phyloP scores from a whole-genome alignment of 192 early-diverging fungal genomes.

The Dissophora ornata region DNA sequence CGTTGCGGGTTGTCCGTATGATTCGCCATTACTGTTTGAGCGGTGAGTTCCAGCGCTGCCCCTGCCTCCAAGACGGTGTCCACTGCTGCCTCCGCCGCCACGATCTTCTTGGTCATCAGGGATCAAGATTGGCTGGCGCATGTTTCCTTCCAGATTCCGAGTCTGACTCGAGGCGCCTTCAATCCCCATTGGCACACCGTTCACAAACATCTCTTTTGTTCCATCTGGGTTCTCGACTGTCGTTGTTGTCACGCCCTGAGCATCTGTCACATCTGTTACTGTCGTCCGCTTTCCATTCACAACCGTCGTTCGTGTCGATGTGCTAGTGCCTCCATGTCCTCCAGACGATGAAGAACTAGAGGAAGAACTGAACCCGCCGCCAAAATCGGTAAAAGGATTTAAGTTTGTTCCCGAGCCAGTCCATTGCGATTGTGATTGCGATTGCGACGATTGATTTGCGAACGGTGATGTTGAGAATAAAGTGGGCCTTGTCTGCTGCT shows the following conservation, averaged over 20 bases:
- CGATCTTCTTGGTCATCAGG: constrained; percentile 21
- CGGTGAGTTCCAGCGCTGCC: too few species aligned
- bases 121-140: constrained; percentile 27
- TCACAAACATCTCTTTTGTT: constrained; percentile 23
- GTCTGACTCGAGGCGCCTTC: constrained; percentile 2
- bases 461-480: constrained; percentile 48
- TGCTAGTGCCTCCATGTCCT: constrained; percentile 18
- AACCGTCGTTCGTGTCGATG: constrained; percentile 38
- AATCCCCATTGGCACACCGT: constrained; percentile 32
- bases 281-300: constrained; percentile 47
- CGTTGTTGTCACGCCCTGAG: constrained; percentile 33
- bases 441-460: constrained; percentile 4
- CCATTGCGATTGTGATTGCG: constrained; percentile 13
- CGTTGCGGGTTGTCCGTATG: too few species aligned
- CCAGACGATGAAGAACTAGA: constrained; percentile 33
- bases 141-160: neutral
- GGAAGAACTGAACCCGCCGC: neutral
- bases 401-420: constrained; percentile 16
- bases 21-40: too few species aligned
- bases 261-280: constrained; percentile 42
- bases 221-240: constrained; percentile 42
- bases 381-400: constrained; percentile 31
- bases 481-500: constrained; percentile 19
- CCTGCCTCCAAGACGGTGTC: neutral
- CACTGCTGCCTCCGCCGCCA: neutral